A percentile compares a stretch with the other conserved stretches of the same genome.
Conservation (phyloP, 2,329 filamentous ascomycete species). For the Botryotinia narcissicola region DNA sequence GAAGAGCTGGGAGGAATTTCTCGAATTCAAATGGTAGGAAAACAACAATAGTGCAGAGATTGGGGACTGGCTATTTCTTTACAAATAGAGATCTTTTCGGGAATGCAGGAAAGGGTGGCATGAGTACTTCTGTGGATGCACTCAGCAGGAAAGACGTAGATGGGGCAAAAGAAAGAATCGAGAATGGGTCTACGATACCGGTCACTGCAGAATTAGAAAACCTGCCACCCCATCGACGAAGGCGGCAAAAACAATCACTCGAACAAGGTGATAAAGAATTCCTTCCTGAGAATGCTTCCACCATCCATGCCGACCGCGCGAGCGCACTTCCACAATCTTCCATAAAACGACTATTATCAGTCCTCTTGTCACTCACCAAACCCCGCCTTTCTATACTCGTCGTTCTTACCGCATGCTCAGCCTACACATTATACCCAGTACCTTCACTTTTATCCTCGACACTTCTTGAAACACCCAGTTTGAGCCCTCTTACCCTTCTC, state of each 20-base stretch:
- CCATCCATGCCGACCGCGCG: conserved; percentile 53
- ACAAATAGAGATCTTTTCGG: conserved; percentile 31
- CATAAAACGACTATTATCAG: conserved; percentile 66
- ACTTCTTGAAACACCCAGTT: conserved; percentile 65
- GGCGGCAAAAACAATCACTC: conserved; percentile 33
- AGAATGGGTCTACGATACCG: neutral
- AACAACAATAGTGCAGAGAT: conserved; percentile 25
- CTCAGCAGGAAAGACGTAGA: conserved; percentile 23
- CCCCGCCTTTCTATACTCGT: conserved; percentile 90
- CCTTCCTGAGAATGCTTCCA: conserved; percentile 53
- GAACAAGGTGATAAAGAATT: conserved; percentile 27
- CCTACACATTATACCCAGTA: conserved; percentile 91
- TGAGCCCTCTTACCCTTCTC: conserved; percentile 85
- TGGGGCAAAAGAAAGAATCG: neutral
- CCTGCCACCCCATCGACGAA: conserved; percentile 37
- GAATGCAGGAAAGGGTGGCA: conserved; percentile 28
- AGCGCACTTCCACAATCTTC: conserved; percentile 51
- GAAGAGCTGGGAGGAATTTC: conserved; percentile 29
- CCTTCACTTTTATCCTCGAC: conserved; percentile 76
- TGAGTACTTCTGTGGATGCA: conserved; percentile 24
- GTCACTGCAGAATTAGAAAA: conserved; percentile 19
- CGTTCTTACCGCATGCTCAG: conserved; percentile 83
- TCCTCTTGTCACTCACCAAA: conserved; percentile 90
- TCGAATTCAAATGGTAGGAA: conserved; percentile 28
- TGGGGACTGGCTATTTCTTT: conserved; percentile 35